Evolutionary conservation across 2,329 filamentous ascomycete genomes (phyloP).

Genomic region (Aspergillus sp.): DNA sequence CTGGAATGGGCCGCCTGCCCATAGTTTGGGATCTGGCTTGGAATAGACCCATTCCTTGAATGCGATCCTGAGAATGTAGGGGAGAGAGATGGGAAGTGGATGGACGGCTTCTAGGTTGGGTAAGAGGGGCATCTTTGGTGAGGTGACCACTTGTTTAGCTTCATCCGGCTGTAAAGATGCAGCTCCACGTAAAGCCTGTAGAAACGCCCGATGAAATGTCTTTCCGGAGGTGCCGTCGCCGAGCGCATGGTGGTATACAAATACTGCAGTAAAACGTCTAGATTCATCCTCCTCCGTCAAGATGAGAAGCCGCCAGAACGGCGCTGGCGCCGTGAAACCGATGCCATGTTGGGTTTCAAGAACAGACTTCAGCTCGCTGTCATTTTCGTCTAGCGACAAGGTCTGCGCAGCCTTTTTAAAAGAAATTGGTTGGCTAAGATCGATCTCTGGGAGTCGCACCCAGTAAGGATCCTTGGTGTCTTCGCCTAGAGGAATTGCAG

Average conservation of each 20-base stretch:
- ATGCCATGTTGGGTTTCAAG: constrained; percentile 44
- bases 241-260: constrained; percentile 51
- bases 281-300: constrained; percentile 29
- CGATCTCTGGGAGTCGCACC: constrained; percentile 44
- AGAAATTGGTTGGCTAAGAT: constrained; percentile 39
- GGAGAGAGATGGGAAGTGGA: constrained; percentile 37
- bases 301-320: constrained; percentile 48
- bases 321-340: constrained; percentile 34
- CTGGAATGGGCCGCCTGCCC: constrained; percentile 35
- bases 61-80: constrained; percentile 33
- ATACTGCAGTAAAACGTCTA: constrained; percentile 43
- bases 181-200: constrained; percentile 32
- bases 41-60: constrained; percentile 35
- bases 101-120: constrained; percentile 45
- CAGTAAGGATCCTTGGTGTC: constrained; percentile 44
- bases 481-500: constrained; percentile 44
- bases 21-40: constrained; percentile 29
- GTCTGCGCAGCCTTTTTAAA: constrained; percentile 30
- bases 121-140: constrained; percentile 33
- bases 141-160: constrained; percentile 20
- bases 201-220: constrained; percentile 46
- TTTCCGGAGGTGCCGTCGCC: constrained; percentile 48
- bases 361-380: constrained; percentile 43
- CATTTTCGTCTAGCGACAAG: constrained; percentile 24
- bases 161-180: constrained; percentile 15